phyloP scores from a whole-genome alignment of 345 rosid genomes.

The Mangifera indica region DNA sequence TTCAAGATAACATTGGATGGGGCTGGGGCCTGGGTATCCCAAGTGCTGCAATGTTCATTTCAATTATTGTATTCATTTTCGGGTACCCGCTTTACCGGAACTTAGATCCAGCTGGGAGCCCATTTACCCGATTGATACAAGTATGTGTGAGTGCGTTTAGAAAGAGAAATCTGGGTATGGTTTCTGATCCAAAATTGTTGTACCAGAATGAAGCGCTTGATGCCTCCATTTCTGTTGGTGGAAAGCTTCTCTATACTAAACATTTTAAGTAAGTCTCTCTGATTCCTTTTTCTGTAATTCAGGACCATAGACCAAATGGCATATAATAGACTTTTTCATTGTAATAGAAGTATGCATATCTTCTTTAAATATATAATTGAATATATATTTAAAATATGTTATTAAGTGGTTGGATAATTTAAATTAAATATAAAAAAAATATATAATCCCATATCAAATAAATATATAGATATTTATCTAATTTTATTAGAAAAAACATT shows the following conservation, averaged over 20 bases:
- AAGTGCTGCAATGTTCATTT: conserved; percentile 61
- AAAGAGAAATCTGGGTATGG: conserved; percentile 57
- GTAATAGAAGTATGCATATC: no score
- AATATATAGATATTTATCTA: no score
- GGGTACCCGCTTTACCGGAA: conserved; percentile 76
- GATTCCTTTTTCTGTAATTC: neutral
- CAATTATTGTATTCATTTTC: conserved; percentile 46
- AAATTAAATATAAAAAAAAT: no score
- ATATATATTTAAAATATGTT: no score
- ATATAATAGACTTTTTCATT: no score
- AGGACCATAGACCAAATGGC: no score
- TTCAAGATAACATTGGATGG: conserved; percentile 87
- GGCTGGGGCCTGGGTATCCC: conserved; percentile 88
- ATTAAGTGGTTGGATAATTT: no score
- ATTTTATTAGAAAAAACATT: no score
- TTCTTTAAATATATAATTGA: no score
- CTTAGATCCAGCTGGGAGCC: conserved; percentile 82
- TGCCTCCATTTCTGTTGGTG: conserved; percentile 64
- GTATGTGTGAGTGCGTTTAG: conserved; percentile 61
- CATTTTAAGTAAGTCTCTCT: conserved; percentile 51
- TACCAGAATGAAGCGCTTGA: conserved; percentile 73
- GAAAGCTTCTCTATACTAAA: conserved; percentile 57
- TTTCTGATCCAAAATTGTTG: conserved; percentile 40
- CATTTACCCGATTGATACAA: conserved; percentile 79
- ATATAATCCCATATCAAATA: no score